Evolutionary conservation across 805 yeast species (phyloP).

Genomic region (Ogataea glucozyma): DNA sequence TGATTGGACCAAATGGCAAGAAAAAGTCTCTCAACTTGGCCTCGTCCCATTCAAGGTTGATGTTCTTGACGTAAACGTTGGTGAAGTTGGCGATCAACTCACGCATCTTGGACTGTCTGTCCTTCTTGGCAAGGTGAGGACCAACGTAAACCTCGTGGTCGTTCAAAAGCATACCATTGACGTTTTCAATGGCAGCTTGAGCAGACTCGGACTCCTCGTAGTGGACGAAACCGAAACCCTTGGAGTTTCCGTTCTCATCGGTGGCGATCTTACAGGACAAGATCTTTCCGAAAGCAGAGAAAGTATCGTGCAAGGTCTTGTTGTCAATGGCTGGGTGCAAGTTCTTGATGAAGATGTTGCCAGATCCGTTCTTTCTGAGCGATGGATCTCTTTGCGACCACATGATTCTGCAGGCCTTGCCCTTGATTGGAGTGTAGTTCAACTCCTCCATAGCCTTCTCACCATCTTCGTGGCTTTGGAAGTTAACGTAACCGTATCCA

Average conservation of each 20-base stretch:
- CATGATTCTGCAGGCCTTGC: slow-evolving; percentile 98
- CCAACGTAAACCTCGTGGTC: slow-evolving; percentile 96
- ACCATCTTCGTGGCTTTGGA: slow-evolving; percentile 85
- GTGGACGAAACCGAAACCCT: slow-evolving; percentile 97
- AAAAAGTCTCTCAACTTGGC: slow-evolving; percentile 75
- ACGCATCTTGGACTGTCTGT: slow-evolving; percentile 91
- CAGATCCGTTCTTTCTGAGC: slow-evolving; percentile 89
- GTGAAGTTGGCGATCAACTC: slow-evolving; percentile 91
- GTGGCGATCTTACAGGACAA: slow-evolving; percentile 97
- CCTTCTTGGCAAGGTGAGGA: slow-evolving; percentile 87
- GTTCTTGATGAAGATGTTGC: slow-evolving; percentile 97
- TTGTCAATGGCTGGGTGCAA: slow-evolving; percentile 97
- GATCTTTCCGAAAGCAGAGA: slow-evolving; percentile 93
- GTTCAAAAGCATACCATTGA: slow-evolving; percentile 96
- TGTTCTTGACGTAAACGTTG: slow-evolving; percentile 92
- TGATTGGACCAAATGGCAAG: slow-evolving; percentile 70
- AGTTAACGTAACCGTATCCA: slow-evolving; percentile 98
- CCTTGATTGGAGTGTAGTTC: slow-evolving; percentile 91
- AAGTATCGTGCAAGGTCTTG: slow-evolving; percentile 98
- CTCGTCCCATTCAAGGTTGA: slow-evolving; percentile 67
- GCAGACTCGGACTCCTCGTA: slow-evolving; percentile 93
- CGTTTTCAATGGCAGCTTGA: slow-evolving; percentile 90
- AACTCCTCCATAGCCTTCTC: slow-evolving; percentile 92
- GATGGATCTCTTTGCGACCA: slow-evolving; percentile 99
- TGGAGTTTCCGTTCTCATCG: slow-evolving; percentile 87